phyloP scores from a whole-genome alignment of 176 grass and related monocot species.

The Zoysia pacifica region DNA sequence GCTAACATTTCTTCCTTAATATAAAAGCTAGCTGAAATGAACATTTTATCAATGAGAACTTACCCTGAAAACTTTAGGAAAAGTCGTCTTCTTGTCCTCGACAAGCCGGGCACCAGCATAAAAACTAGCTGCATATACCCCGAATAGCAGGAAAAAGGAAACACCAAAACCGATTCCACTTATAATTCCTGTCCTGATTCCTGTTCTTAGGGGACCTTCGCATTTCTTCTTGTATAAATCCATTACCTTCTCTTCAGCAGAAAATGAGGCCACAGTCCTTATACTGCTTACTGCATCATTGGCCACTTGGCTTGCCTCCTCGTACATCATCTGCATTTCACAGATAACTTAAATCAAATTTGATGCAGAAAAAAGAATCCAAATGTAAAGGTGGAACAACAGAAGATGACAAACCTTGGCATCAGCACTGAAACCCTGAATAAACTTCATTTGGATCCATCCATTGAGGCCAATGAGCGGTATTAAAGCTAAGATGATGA shows the following conservation, averaged over 20 bases:
- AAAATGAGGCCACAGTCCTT: conserved; percentile 89
- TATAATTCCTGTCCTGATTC: conserved; percentile 83
- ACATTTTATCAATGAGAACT: neutral
- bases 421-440: conserved; percentile 86
- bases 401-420: conserved; percentile 59
- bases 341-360: conserved; percentile 23
- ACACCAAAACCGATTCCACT: conserved; percentile 85
- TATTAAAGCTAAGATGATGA: conserved; percentile 81
- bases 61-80: conserved; percentile 94
- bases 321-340: conserved; percentile 77
- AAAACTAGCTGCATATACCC: conserved; percentile 90
- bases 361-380: conserved; percentile 10
- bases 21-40: neutral
- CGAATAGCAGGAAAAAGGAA: conserved; percentile 91
- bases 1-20: neutral
- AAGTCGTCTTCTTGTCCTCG: conserved; percentile 72
- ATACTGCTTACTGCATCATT: conserved; percentile 92
- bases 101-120: conserved; percentile 94
- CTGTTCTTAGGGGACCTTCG: conserved; percentile 65
- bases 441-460: conserved; percentile 90
- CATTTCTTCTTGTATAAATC: conserved; percentile 88
- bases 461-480: conserved; percentile 88
- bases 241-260: conserved; percentile 91
- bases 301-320: conserved; percentile 89
- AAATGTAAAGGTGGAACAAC: neutral